These are phyloP conservation scores for Stromatinia cepivora DNA, from an alignment of 2,329 filamentous ascomycete species.

Conservation along the genomic window DNA sequence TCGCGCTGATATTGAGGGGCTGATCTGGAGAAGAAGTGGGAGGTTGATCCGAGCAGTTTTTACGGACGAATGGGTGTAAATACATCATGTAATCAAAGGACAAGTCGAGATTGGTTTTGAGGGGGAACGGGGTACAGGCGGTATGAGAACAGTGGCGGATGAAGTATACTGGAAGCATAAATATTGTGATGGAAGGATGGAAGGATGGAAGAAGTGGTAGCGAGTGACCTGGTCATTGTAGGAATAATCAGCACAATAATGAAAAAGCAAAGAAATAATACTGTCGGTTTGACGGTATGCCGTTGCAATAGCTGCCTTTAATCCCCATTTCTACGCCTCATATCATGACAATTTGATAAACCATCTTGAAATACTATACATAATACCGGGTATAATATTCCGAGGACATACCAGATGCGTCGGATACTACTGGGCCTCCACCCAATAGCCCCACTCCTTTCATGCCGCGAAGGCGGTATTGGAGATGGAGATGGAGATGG, in stretches of 20 bases:
- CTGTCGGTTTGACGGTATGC: background rate
- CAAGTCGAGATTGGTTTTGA: background rate
- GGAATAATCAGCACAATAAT: background rate
- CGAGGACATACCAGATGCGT: background rate
- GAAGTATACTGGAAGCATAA: background rate
- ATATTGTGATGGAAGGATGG: background rate
- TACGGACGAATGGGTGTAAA: background rate
- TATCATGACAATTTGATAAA: background rate
- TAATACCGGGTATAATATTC: background rate
- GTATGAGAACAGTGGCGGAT: background rate
- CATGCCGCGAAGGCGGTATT: background rate
- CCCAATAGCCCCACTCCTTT: background rate
- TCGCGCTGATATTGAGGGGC: background rate
- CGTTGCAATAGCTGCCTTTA: background rate
- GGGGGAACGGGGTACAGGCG: background rate
- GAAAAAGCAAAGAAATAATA: background rate
- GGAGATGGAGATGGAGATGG: background rate
- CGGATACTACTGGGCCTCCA: background rate
- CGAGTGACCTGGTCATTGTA: background rate
- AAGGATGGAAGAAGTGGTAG: background rate
- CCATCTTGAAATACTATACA: no score
- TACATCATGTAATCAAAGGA: background rate
- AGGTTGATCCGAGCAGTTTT: background rate
- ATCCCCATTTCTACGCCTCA: background rate
- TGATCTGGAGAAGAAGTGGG: background rate